Evolutionary conservation across 1,139 yeast species (phyloP), one percentile per base, ranked within the genome.

Genomic region (Sporopachydermia cereana): DNA sequence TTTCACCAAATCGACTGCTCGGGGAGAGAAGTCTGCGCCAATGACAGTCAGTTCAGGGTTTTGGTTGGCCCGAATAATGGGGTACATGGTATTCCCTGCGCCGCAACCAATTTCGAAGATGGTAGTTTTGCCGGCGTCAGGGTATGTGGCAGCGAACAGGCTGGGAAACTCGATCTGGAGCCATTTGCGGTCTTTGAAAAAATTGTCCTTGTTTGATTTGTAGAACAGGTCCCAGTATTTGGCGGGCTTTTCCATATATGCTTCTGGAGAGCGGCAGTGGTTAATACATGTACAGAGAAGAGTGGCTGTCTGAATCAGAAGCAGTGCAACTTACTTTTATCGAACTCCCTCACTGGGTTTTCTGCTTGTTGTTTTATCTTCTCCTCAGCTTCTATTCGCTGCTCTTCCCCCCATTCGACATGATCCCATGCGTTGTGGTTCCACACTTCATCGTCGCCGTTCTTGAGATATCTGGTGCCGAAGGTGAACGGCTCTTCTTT

Each of bases 131-230:
- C 86, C 82, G 14, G 80, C 72, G 41, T 77, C 84, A 44, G 75
- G 71, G 46, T 75, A 72, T 1, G 95, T 84, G 2, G 88, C 83
- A 50, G 79, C 81, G 57, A 83, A 89, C 36, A 91, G 67, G 16
- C 76, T 69, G 1, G 98, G 99, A 53, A 91, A 91, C 64, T 91
- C 99, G 44, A 89, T 83, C 58, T 84, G 86, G 48, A 91, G 69
- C 99, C 99, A 91, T 58, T 86, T 88, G 53, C 99, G 73, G 62
- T 91, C 96, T 60, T 91, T 91, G 72, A 91, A 91, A 64, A 91
- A 91, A 62, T 89, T 91, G 54, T 85, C 96, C 56, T 75, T 77
- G 63, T 93, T 89, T 59, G 91, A 84, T 56, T 82, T 79, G 63
- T 91, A 91, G 60, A 91, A 91, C 24, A 84, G 76, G 62, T 93